Evolutionary conservation across 768 basidiomycete genomes (phyloP), one percentile per base, ranked within the genome.

Genomic region (Gloeostereum incarnatum): DNA sequence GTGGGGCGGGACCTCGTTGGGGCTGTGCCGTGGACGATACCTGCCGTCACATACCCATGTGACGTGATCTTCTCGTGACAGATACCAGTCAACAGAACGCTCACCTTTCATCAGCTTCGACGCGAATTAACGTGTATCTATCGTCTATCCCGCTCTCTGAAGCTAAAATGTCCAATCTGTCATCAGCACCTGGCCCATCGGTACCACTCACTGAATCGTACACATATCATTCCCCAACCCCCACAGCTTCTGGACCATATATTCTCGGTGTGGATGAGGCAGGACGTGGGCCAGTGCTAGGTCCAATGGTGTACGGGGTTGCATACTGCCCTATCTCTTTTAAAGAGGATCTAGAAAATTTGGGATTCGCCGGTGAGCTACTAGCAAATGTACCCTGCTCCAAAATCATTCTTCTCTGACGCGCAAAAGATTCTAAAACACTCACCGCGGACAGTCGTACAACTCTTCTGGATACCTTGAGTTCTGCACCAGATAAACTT

Each of bases 181-280:
- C 79, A 5, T 85, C 84, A 4, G 69, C 75, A 1, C 71, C 73
- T 17, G 69, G 68, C 11, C 71, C 75, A 7, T 73, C 73, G 2
- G 61, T 56, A 0, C 73, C 82, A 0, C 66, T 88, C 22, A 67
- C 63, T 4, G 66, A 72, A 7, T 87, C 88, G 0, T 90, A 90
- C 52, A 81, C 85, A 0, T 78, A 85, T 52, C 83, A 88, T 53
- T 84, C 85, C 0, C 69, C 77, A 1, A 71, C 56, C 0, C 87
- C 88, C 2, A 81, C 79, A 0, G 71, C 77, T 1, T 40, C 57
- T 1, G 88, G 88, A 0, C 83, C 85, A 0, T 96, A 93, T 62
- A 88, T 97, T 35, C 81, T 99, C 35, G 96, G 96, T 17, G 92
- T 99, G n/a, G 96, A 99, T 57, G 96, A 99, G 56, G 96, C 96